Conservation (phyloP, 495 filamentous ascomycete genomes). For the Xeromyces bisporus region DNA sequence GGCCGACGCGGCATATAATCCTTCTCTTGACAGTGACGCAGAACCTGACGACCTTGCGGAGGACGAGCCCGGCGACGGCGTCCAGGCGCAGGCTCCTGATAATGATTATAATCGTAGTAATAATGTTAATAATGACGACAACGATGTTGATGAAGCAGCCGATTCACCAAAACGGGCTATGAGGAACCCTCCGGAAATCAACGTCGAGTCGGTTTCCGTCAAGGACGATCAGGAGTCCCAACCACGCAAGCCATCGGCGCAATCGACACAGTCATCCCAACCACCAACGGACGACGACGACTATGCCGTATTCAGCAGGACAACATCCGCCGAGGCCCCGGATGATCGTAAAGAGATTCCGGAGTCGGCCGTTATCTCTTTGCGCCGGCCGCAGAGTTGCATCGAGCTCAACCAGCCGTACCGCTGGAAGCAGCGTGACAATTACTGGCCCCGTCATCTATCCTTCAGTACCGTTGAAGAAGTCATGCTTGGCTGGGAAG, state of each 20-base stretch:
- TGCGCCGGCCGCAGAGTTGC: constrained; percentile 31
- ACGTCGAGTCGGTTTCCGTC: constrained; percentile 14
- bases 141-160: constrained; percentile 4
- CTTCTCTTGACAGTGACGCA: constrained; percentile 19
- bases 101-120: no score
- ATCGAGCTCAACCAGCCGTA: constrained; percentile 15
- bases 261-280: constrained; percentile 9
- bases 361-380: constrained; percentile 15
- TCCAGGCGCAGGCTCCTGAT: constrained; percentile 6
- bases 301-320: no score
- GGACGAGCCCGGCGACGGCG: constrained; percentile 1
- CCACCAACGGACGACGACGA: constrained; percentile 18
- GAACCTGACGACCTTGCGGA: constrained; percentile 9
- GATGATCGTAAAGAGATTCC: constrained; percentile 13
- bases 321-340: constrained; percentile 21
- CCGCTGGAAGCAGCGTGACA: constrained; percentile 9
- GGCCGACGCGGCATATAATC: constrained; percentile 16
- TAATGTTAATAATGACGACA: no score
- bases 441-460: constrained; percentile 56
- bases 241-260: constrained; percentile 6
- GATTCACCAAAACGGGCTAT: constrained; percentile 7
- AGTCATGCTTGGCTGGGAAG: constrained; percentile 58
- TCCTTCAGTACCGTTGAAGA: constrained; percentile 87
- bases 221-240: constrained; percentile 7
- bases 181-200: constrained; percentile 18